Conservation (phyloP, 345 rosid genomes). For the Carallia pectinifolia region DNA sequence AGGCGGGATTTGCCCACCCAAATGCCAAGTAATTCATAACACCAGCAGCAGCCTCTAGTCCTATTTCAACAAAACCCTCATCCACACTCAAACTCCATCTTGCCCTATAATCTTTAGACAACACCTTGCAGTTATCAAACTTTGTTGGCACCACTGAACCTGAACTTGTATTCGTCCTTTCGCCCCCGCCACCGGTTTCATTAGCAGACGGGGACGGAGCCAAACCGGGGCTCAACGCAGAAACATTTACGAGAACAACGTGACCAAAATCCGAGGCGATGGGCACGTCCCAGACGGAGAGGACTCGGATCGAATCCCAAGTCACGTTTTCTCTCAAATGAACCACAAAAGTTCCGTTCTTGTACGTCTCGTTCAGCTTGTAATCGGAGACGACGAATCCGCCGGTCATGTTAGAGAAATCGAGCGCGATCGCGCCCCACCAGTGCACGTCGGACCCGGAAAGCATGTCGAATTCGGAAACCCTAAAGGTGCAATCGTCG, state of each 20-base stretch:
- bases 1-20: slow-evolving; percentile 75
- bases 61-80: slow-evolving; percentile 61
- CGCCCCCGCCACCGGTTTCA: slow-evolving; percentile 13
- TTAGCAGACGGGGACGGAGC: slow-evolving; percentile 43
- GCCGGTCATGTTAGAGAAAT: slow-evolving; percentile 58
- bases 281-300: slow-evolving; percentile 69
- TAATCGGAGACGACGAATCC: slow-evolving; percentile 71
- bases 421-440: slow-evolving; percentile 67
- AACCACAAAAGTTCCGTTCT: slow-evolving; percentile 59
- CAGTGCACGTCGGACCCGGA: slow-evolving; percentile 71
- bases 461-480: slow-evolving; percentile 80
- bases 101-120: slow-evolving; percentile 60
- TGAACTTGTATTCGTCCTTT: slow-evolving; percentile 19
- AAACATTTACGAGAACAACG: slow-evolving; percentile 41
- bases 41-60: slow-evolving; percentile 69
- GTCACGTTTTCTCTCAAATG: slow-evolving; percentile 46
- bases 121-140: slow-evolving; percentile 77
- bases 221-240: slow-evolving; percentile 30
- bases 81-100: slow-evolving; percentile 74
- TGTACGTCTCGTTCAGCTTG: slow-evolving; percentile 60
- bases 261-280: slow-evolving; percentile 82
- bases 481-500: slow-evolving; percentile 81
- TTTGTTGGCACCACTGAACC: slow-evolving; percentile 44
- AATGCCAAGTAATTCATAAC: slow-evolving; percentile 82
- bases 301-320: slow-evolving; percentile 61